Evolutionary conservation across 2,329 filamentous ascomycete species (phyloP).

Genomic region (Aspergillus ruber): DNA sequence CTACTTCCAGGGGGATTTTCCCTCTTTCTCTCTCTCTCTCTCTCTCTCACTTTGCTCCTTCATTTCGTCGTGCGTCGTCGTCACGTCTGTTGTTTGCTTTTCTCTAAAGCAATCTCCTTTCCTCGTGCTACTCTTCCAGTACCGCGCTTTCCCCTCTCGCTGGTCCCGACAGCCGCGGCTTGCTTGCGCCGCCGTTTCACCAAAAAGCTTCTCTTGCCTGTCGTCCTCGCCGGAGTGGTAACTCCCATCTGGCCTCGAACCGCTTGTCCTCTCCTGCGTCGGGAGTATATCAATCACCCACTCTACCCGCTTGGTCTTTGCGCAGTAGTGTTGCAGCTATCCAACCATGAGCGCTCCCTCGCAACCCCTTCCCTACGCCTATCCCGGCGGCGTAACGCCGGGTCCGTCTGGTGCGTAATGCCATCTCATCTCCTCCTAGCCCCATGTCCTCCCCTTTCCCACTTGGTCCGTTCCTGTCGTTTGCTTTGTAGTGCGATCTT

Average conservation of each 20-base stretch:
- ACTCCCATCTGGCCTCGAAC: neutral
- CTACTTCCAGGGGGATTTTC: conserved; percentile 3
- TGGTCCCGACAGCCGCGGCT: neutral
- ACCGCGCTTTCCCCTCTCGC: conserved; percentile 1
- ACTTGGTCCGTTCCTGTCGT: conserved; percentile 8
- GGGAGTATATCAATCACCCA: neutral
- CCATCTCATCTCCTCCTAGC: neutral
- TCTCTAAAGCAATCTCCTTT: conserved; percentile 1
- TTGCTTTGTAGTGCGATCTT: conserved; percentile 3
- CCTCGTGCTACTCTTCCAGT: conserved; percentile 5
- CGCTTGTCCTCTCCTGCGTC: conserved; percentile 5
- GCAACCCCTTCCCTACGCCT: conserved; percentile 25
- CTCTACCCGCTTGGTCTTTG: conserved; percentile 5
- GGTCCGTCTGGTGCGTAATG: conserved; percentile 28
- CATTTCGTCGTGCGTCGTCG: too few species aligned
- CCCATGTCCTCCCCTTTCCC: conserved; percentile 1
- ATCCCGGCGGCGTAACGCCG: conserved; percentile 27
- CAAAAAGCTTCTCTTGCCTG: conserved; percentile 4
- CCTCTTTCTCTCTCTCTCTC: conserved; percentile 11
- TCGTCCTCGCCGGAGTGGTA: conserved; percentile 4
- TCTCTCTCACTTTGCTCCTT: conserved; percentile 7
- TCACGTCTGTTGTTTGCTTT: conserved; percentile 1
- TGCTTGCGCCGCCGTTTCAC: neutral
- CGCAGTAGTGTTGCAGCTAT: conserved; percentile 12
- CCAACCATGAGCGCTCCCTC: conserved; percentile 25